Conservation (phyloP, 2,329 filamentous ascomycete genomes). For the Aspergillus sp. region DNA sequence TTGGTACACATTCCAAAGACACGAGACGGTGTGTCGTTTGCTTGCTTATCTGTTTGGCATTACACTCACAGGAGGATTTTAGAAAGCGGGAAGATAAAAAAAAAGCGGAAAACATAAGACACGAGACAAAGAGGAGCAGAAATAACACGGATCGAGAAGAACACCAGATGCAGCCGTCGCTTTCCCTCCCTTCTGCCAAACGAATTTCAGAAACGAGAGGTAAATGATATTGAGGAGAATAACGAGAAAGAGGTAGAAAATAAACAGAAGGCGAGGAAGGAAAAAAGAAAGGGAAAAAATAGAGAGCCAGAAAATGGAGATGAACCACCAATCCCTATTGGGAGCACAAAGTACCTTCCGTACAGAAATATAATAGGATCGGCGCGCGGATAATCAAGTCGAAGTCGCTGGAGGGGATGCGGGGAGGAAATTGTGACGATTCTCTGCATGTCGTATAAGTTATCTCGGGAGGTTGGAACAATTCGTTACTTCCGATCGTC, state of each 20-base stretch:
- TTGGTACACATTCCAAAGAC: constrained; percentile 23
- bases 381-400: constrained; percentile 18
- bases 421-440: constrained; percentile 19
- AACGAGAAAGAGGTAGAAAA: constrained; percentile 13
- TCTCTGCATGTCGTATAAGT: constrained; percentile 22
- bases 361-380: constrained; percentile 24
- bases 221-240: constrained; percentile 8
- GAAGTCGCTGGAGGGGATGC: constrained; percentile 22
- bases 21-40: constrained; percentile 23
- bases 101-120: constrained; percentile 1
- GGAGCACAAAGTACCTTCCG: constrained; percentile 29
- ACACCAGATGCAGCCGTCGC: constrained; percentile 32
- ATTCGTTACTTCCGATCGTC: constrained; percentile 24
- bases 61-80: constrained; percentile 30
- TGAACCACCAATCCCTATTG: constrained; percentile 22
- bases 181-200: constrained; percentile 26
- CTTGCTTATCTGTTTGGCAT: constrained; percentile 32
- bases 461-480: constrained; percentile 20
- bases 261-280: constrained; percentile 13
- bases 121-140: constrained; percentile 2
- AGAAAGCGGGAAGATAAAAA: constrained; percentile 20
- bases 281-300: background rate
- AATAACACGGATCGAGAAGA: constrained; percentile 22
- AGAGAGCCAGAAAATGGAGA: constrained; percentile 10
- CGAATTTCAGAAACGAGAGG: constrained; percentile 18